A percentile compares a stretch with the other conserved stretches of the same genome.
phyloP scores from a whole-genome alignment of 257 asterid species.

The Linderniella brevidens region DNA sequence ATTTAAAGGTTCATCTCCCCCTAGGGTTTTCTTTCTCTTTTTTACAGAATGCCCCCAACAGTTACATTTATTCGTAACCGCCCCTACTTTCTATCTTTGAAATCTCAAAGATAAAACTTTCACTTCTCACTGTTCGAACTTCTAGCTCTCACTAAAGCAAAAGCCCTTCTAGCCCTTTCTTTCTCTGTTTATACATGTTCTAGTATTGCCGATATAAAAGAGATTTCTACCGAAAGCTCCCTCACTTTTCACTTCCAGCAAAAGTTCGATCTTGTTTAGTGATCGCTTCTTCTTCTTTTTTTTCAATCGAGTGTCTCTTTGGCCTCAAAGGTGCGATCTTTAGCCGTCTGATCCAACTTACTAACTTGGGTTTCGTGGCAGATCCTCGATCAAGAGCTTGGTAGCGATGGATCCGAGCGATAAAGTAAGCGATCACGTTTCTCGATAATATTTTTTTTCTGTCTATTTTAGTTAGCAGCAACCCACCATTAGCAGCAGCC shows the following conservation, averaged over 20 bases:
- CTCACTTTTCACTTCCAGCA: constrained; percentile 13
- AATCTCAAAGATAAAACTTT: constrained; percentile 7
- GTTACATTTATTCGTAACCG: constrained; percentile 21
- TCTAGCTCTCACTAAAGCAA: no score
- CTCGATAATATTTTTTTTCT: neutral
- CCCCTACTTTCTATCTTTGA: constrained; percentile 10
- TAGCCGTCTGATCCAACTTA: neutral
- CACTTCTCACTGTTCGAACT: no score
- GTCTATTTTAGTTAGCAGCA: neutral
- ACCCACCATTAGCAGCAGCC: no score
- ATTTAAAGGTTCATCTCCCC: neutral
- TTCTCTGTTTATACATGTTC: no score
- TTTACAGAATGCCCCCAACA: constrained; percentile 12
- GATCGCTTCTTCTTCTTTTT: constrained; percentile 18
- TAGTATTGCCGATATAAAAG: no score
- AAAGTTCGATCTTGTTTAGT: neutral
- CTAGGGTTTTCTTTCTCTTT: neutral
- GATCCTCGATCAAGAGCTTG: constrained; percentile 5
- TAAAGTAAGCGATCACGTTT: constrained; percentile 52
- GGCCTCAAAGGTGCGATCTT: neutral
- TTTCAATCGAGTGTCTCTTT: no score
- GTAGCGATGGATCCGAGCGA: constrained; percentile 68
- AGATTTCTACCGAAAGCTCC: constrained; percentile 11
- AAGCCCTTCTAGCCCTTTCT: no score
- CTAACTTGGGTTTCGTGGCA: constrained; percentile 9